These are phyloP conservation scores for Larix sibirica DNA, from an alignment of 83 land plant genomes.

Conservation along the genomic window DNA sequence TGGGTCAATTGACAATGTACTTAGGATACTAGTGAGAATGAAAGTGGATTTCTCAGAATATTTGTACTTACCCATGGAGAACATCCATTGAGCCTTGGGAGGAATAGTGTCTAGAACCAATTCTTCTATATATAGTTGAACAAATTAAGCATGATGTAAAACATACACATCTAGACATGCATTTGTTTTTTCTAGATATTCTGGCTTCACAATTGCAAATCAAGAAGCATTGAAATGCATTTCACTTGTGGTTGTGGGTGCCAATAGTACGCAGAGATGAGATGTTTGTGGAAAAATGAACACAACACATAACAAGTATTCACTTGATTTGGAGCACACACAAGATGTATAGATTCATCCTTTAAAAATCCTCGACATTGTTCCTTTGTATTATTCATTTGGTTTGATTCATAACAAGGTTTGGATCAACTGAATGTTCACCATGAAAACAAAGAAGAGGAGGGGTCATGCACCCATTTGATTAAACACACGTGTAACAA, in stretches of 20 bases:
- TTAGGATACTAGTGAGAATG: conserved; percentile 22
- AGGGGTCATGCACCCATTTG: too few relatives aligned
- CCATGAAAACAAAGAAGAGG: too few relatives aligned
- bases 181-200: conserved; percentile 26
- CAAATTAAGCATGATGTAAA: conserved; percentile 29
- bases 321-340: too few relatives aligned
- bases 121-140: conserved; percentile 57
- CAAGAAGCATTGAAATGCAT: conserved; percentile 30
- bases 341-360: too few relatives aligned
- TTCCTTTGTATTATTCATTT: too few relatives aligned
- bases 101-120: conserved; percentile 69
- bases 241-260: neutral
- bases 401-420: too few relatives aligned
- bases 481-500: too few relatives aligned
- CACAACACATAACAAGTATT: too few relatives aligned
- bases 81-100: conserved; percentile 77
- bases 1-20: conserved; percentile 6
- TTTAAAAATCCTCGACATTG: too few relatives aligned
- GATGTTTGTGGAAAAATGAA: too few relatives aligned
- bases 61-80: conserved; percentile 64
- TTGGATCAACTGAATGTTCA: too few relatives aligned
- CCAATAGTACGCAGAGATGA: too few relatives aligned
- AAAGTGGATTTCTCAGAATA: conserved; percentile 52
- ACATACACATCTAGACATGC: conserved; percentile 29
- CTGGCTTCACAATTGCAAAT: conserved; percentile 8